A percentile compares a stretch with the other conserved stretches of the same genome.
phyloP scores from a whole-genome alignment of 2,329 filamentous ascomycete species.

The Meredithiella fracta region DNA sequence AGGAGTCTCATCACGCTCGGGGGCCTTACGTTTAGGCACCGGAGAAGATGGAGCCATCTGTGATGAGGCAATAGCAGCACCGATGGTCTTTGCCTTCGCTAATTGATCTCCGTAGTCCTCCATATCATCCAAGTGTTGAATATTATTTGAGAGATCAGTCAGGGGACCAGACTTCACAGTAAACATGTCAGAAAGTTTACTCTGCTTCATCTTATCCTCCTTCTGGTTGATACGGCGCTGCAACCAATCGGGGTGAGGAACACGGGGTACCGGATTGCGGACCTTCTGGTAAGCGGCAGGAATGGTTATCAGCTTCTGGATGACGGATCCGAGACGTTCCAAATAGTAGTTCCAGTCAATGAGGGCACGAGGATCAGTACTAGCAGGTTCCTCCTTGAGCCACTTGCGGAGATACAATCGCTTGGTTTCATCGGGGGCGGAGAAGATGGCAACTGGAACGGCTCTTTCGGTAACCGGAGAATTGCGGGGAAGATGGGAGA shows the following conservation, averaged over 20 bases:
- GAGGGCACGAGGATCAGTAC: constrained; percentile 77
- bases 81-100: constrained; percentile 45
- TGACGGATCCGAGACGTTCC: constrained; percentile 87
- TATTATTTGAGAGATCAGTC: constrained; percentile 50
- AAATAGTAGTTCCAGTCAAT: constrained; percentile 97
- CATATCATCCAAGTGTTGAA: constrained; percentile 47
- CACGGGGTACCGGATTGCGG: constrained; percentile 81
- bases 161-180: constrained; percentile 47
- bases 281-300: constrained; percentile 91
- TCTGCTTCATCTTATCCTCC: constrained; percentile 95
- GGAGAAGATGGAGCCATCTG: constrained; percentile 25
- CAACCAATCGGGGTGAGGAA: constrained; percentile 92
- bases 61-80: constrained; percentile 39
- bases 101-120: constrained; percentile 61
- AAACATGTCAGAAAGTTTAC: constrained; percentile 93
- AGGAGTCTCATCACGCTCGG: constrained; percentile 32
- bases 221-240: constrained; percentile 86
- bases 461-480: constrained; percentile 90
- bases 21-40: constrained; percentile 55
- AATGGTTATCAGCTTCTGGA: constrained; percentile 98
- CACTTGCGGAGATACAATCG: constrained; percentile 83
- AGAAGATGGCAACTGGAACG: constrained; percentile 92
- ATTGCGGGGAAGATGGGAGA: constrained; percentile 70
- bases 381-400: constrained; percentile 79
- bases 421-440: constrained; percentile 76